Conservation (phyloP, 257 asterid species). For the Solanum lycopersicoides region DNA sequence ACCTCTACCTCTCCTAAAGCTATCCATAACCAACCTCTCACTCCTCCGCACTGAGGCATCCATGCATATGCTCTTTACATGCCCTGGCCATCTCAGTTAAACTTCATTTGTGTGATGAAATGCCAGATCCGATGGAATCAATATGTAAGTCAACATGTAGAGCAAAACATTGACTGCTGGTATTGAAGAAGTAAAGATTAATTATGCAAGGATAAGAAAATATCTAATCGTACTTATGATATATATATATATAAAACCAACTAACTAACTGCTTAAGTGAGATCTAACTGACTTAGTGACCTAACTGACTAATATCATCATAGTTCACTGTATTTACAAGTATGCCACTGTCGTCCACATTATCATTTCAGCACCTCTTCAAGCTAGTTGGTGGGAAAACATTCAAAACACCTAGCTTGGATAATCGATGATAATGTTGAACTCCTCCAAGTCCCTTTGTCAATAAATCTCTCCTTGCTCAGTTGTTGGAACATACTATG, state of each 20-base stretch:
- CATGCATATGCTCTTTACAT: neutral
- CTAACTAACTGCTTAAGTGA: neutral
- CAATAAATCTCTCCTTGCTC: neutral
- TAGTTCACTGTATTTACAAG: neutral
- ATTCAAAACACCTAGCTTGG: neutral
- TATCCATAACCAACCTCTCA: neutral
- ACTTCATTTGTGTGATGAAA: neutral
- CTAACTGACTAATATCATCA: neutral
- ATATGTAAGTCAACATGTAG: neutral
- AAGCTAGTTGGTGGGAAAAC: neutral
- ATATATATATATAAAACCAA: neutral
- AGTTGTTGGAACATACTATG: neutral
- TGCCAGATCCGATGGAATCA: neutral
- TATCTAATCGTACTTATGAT: neutral
- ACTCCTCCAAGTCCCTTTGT: neutral
- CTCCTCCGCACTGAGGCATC: neutral
- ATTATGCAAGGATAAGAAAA: neutral
- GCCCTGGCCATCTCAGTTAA: neutral
- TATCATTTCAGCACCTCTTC: neutral
- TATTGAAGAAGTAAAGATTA: neutral
- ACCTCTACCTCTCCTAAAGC: neutral
- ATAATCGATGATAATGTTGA: neutral
- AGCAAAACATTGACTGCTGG: neutral
- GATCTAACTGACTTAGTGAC: neutral
- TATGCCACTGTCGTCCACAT: neutral